Evolutionary conservation across 2,329 filamentous ascomycete genomes (phyloP).

Genomic region (Ceratocystis colombiana): DNA sequence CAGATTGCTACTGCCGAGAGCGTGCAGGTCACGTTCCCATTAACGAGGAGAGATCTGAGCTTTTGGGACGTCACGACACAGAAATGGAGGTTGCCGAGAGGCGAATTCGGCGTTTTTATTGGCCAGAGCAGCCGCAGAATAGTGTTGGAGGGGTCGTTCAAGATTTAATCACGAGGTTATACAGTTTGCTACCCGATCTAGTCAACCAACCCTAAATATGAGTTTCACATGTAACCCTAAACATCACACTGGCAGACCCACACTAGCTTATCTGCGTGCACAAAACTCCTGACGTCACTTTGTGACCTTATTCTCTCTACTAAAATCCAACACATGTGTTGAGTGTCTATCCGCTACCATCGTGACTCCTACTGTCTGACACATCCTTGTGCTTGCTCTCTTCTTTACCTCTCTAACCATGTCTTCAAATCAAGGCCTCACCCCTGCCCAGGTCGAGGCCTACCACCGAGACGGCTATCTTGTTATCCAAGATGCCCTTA

Average conservation of each 20-base stretch:
- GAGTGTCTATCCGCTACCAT: too few species aligned
- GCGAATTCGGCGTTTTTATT: constrained; percentile 38
- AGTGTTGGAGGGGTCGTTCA: constrained; percentile 35
- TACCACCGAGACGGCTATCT: constrained; percentile 85
- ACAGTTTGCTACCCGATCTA: too few species aligned
- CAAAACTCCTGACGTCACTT: too few species aligned
- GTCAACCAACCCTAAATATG: not conserved
- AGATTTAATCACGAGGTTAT: constrained; percentile 29
- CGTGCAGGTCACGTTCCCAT: constrained; percentile 39
- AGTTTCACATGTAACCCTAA: not conserved
- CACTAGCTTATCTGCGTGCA: too few species aligned
- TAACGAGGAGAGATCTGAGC: constrained; percentile 56
- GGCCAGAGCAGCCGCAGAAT: constrained; percentile 41
- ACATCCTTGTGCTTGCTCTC: not conserved
- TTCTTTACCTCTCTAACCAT: not conserved
- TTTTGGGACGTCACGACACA: constrained; percentile 53
- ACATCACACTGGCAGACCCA: too few species aligned
- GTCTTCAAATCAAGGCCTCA: constrained; percentile 45
- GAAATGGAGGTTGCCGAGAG: constrained; percentile 47
- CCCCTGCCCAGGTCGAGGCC: constrained; percentile 55
- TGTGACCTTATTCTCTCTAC: too few species aligned
- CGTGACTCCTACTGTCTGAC: too few species aligned
- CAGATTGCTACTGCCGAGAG: constrained; percentile 39
- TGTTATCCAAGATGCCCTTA: constrained; percentile 68
- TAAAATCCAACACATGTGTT: too few species aligned